These are phyloP conservation scores for Diversispora eburnea DNA, from an alignment of 192 early-diverging fungal genomes.

Conservation along the genomic window DNA sequence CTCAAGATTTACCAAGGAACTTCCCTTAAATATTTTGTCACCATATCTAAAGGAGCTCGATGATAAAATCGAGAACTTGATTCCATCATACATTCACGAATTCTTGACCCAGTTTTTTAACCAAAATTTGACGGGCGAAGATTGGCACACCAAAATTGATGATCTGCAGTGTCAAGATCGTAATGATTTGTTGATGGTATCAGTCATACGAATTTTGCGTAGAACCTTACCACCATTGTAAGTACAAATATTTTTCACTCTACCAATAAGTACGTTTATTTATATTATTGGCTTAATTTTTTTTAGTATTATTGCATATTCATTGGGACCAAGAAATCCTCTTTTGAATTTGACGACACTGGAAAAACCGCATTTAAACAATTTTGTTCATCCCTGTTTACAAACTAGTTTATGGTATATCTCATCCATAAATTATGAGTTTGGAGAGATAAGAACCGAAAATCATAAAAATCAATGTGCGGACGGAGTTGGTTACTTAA, in stretches of 20 bases:
- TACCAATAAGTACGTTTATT: not conserved
- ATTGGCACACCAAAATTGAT: conserved; percentile 28
- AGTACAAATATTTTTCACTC: conserved; percentile 17
- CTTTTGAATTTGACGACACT: conserved; percentile 15
- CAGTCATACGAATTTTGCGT: conserved; percentile 11
- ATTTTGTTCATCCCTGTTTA: conserved; percentile 26
- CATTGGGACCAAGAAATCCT: conserved; percentile 20
- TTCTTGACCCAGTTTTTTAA: conserved; percentile 22
- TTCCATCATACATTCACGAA: conserved; percentile 21
- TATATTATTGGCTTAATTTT: not conserved
- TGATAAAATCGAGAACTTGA: conserved; percentile 23
- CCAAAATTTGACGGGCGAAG: conserved; percentile 17
- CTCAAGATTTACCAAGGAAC: conserved; percentile 10
- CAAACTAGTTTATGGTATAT: conserved; percentile 27
- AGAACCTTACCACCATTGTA: conserved; percentile 27
- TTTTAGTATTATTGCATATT: conserved; percentile 29
- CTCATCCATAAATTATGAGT: conserved; percentile 23
- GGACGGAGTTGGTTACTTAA: conserved; percentile 23
- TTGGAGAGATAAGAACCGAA: conserved; percentile 20
- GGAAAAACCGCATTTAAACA: conserved; percentile 28
- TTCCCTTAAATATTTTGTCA: conserved; percentile 4
- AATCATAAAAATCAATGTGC: conserved; percentile 28
- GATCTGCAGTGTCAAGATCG: conserved; percentile 10
- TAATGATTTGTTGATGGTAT: conserved; percentile 23
- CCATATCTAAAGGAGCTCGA: conserved; percentile 20